phyloP scores from a whole-genome alignment of 306 rosid genomes.

The Prunus persica region DNA sequence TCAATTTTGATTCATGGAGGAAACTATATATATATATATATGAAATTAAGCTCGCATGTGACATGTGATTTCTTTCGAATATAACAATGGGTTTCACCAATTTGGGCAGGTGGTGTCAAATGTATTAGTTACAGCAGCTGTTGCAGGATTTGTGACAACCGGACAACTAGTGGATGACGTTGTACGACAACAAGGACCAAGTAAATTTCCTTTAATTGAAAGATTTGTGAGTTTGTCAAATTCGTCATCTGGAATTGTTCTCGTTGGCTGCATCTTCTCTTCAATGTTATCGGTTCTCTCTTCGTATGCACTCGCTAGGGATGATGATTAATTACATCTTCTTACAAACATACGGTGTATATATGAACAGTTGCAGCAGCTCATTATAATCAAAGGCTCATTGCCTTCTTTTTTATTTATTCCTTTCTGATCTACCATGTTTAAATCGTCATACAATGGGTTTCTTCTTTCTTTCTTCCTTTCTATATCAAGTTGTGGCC shows the following conservation, averaged over 20 bases:
- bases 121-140: background rate
- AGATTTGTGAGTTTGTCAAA: background rate
- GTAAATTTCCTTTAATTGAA: background rate
- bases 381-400: too few species aligned
- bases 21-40: too few species aligned
- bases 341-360: background rate
- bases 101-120: background rate
- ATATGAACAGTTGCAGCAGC: background rate
- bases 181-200: too few species aligned
- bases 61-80: too few species aligned
- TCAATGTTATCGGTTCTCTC: background rate
- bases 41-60: too few species aligned
- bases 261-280: background rate
- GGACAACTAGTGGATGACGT: too few species aligned
- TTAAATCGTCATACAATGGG: too few species aligned
- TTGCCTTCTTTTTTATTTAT: too few species aligned
- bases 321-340: background rate
- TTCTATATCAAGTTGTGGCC: background rate
- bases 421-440: too few species aligned
- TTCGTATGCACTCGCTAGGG: background rate
- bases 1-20: too few species aligned
- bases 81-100: too few species aligned
- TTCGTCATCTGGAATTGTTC: background rate
- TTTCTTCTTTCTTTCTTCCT: too few species aligned
- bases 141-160: background rate